Conservation (phyloP, 2,329 filamentous ascomycete genomes). For the Penicillium sp. region DNA sequence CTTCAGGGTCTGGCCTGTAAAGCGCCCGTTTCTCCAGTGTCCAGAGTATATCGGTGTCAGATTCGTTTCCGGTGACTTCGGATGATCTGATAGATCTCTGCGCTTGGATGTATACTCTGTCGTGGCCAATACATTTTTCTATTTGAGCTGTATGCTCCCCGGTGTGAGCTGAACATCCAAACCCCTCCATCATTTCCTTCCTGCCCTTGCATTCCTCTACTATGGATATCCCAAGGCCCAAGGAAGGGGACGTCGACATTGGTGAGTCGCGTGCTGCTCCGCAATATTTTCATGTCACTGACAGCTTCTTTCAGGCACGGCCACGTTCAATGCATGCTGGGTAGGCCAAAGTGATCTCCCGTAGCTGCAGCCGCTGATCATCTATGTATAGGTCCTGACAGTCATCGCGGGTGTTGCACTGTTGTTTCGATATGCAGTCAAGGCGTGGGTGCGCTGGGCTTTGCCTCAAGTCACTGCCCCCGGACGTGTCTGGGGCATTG, state of each 20-base stretch:
- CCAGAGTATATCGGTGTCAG: slow-evolving; percentile 4
- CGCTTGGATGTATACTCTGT: not conserved
- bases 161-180: not conserved
- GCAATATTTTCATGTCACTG: not conserved
- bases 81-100: not conserved
- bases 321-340: slow-evolving; percentile 20
- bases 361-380: not conserved
- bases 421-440: slow-evolving; percentile 23
- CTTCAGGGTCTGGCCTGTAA: slow-evolving; percentile 16
- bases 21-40: not conserved
- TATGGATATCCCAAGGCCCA: slow-evolving; percentile 19
- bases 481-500: slow-evolving; percentile 31
- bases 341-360: slow-evolving; percentile 7
- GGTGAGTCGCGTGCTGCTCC: slow-evolving; percentile 11
- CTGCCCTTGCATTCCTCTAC: slow-evolving; percentile 2
- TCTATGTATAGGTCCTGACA: slow-evolving; percentile 16
- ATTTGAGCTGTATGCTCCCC: slow-evolving; percentile 9
- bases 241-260: slow-evolving; percentile 21
- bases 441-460: slow-evolving; percentile 31
- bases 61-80: not conserved
- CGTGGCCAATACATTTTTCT: slow-evolving; percentile 1
- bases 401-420: slow-evolving; percentile 19
- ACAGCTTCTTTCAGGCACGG: slow-evolving; percentile 10
- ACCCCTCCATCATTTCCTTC: not conserved
- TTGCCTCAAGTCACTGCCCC: slow-evolving; percentile 31